These are phyloP conservation scores for Phyllosticta citriasiana DNA, from an alignment of 2,329 filamentous ascomycete species.

Conservation along the genomic window DNA sequence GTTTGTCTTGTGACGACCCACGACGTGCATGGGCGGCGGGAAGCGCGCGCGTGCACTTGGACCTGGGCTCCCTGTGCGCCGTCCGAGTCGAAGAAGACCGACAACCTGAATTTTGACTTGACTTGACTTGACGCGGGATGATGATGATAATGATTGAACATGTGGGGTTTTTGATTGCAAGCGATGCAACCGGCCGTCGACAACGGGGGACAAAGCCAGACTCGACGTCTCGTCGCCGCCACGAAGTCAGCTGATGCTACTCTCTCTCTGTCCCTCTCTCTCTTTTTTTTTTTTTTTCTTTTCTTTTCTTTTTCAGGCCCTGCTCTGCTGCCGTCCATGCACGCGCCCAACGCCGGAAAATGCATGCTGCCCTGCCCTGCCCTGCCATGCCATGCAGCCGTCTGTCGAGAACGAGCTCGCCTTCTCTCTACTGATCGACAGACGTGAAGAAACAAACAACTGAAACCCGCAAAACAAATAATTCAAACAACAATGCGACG, in stretches of 20 bases:
- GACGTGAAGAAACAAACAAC: neutral
- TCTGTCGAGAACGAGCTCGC: constrained; percentile 4
- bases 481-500: neutral
- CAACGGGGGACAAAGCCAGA: neutral
- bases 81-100: neutral
- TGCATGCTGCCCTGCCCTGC: constrained; percentile 3
- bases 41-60: neutral
- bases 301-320: no score
- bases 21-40: neutral
- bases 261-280: no score
- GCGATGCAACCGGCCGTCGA: neutral
- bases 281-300: no score
- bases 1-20: neutral
- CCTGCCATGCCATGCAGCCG: neutral
- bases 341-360: constrained; percentile 10
- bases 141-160: no score
- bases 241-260: neutral
- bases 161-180: no score
- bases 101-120: neutral
- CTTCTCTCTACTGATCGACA: neutral
- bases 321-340: neutral
- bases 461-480: neutral
- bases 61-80: neutral
- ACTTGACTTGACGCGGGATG: no score
- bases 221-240: neutral